Conservation (phyloP, 352 stramenopile species). For the Phytophthora hybrid region DNA sequence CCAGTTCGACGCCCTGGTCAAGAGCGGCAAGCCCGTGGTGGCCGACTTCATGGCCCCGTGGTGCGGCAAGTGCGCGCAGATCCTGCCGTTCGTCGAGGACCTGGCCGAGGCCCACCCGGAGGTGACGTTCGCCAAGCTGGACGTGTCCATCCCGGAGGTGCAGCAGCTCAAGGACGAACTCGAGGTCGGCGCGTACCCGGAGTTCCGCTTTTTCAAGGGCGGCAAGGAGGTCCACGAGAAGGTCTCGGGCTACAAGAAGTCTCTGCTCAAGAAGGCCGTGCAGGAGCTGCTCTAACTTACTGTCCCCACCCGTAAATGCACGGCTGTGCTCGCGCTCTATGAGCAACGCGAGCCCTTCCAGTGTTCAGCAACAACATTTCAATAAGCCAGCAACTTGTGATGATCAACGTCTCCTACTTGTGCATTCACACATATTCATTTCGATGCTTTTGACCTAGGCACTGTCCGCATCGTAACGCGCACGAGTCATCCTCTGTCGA, state of each 20-base stretch:
- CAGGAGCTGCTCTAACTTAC: slow-evolving; percentile 57
- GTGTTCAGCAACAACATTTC: slow-evolving; percentile 25
- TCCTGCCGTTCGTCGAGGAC: slow-evolving; percentile 77
- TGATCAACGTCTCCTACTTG: not conserved
- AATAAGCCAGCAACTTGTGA: slow-evolving; percentile 19
- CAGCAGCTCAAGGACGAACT: slow-evolving; percentile 81
- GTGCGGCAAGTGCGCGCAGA: slow-evolving; percentile 90
- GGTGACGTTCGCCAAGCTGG: slow-evolving; percentile 83
- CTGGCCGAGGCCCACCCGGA: slow-evolving; percentile 71
- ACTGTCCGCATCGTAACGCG: slow-evolving; percentile 60
- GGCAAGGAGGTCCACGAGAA: slow-evolving; percentile 80
- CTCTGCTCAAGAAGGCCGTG: slow-evolving; percentile 74
- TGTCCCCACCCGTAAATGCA: slow-evolving; percentile 12
- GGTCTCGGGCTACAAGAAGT: slow-evolving; percentile 89
- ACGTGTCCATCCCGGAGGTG: slow-evolving; percentile 77
- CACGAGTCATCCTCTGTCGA: slow-evolving; percentile 64
- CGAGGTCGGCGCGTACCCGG: slow-evolving; percentile 75
- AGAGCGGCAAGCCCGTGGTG: slow-evolving; percentile 78
- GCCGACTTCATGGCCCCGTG: slow-evolving; percentile 89
- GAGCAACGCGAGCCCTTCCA: not conserved
- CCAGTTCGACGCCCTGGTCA: slow-evolving; percentile 68
- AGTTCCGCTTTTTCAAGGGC: slow-evolving; percentile 89
- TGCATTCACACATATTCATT: not conserved
- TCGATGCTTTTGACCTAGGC: slow-evolving; percentile 8
- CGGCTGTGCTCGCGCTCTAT: not conserved